phyloP scores from a whole-genome alignment of 331 rosid genomes.

The Malus hybrid region DNA sequence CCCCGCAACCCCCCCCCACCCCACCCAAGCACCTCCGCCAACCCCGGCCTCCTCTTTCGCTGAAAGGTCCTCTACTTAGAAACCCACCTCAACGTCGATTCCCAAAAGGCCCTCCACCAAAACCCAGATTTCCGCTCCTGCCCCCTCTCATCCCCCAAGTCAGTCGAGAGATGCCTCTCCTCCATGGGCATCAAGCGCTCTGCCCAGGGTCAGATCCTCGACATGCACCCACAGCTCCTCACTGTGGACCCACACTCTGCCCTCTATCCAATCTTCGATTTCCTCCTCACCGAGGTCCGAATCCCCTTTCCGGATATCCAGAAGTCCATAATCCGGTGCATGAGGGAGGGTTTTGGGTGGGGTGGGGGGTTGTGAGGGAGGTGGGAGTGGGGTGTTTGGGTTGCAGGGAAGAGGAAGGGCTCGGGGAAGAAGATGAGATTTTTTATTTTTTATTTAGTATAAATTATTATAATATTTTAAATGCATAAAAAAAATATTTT shows the following conservation, averaged over 20 bases:
- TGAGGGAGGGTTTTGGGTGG: too few species aligned
- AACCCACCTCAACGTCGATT: slow-evolving; percentile 48
- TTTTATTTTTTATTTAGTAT: too few species aligned
- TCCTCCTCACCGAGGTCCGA: slow-evolving; percentile 27
- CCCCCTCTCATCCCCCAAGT: slow-evolving; percentile 41
- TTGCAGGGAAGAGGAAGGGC: too few species aligned
- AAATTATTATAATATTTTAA: too few species aligned
- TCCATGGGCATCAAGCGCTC: slow-evolving; percentile 60
- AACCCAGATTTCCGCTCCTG: slow-evolving; percentile 58
- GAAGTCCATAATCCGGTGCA: too few species aligned
- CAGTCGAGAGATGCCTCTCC: slow-evolving; percentile 55
- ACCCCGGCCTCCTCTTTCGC: slow-evolving; percentile 59
- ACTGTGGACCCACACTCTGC: slow-evolving; percentile 53
- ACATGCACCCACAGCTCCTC: slow-evolving; percentile 66
- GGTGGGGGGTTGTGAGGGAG: too few species aligned
- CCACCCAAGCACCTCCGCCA: slow-evolving; percentile 27
- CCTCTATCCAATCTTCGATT: slow-evolving; percentile 71
- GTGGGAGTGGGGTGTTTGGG: too few species aligned
- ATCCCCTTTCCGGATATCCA: too few species aligned
- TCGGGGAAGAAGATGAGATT: too few species aligned
- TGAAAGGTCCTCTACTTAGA: slow-evolving; percentile 58
- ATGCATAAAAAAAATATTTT: too few species aligned
- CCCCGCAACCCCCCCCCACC: too few species aligned
- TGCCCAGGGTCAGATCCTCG: slow-evolving; percentile 61
- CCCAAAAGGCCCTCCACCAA: slow-evolving; percentile 48